Conservation (phyloP, 1,284 basidiomycete genomes). For the Pascua guehoae region DNA sequence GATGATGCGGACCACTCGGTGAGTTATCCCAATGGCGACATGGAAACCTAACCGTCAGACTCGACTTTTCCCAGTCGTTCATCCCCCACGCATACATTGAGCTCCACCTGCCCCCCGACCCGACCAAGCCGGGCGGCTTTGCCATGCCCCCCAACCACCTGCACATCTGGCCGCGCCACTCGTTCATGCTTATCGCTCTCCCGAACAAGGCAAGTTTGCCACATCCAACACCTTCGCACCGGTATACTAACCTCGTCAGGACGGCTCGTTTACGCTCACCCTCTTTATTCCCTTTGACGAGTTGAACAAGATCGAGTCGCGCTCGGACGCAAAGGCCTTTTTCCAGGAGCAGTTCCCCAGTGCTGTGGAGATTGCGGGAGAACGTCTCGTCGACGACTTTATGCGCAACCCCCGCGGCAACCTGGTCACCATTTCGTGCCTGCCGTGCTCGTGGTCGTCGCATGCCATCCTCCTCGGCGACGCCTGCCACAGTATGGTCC, state of each 20-base stretch:
- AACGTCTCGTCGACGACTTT: slow-evolving; percentile 73
- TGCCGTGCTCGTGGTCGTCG: slow-evolving; percentile 85
- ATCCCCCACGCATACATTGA: slow-evolving; percentile 95
- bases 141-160: slow-evolving; percentile 89
- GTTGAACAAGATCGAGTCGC: slow-evolving; percentile 64
- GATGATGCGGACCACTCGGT: slow-evolving; percentile 87
- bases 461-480: slow-evolving; percentile 87
- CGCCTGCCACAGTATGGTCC: slow-evolving; percentile 91
- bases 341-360: slow-evolving; percentile 84
- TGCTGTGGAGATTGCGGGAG: slow-evolving; percentile 77
- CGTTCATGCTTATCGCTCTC: slow-evolving; percentile 97
- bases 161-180: slow-evolving; percentile 97
- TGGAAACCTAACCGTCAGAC: slow-evolving; percentile 54
- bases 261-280: slow-evolving; percentile 59
- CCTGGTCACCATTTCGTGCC: slow-evolving; percentile 84
- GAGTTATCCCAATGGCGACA: slow-evolving; percentile 38
- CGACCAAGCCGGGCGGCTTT: slow-evolving; percentile 61
- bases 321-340: slow-evolving; percentile 65
- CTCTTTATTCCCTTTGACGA: slow-evolving; percentile 83
- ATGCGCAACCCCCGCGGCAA: slow-evolving; percentile 77
- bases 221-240: no score
- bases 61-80: slow-evolving; percentile 91
- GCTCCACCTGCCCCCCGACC: slow-evolving; percentile 84
- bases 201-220: slow-evolving; percentile 74
- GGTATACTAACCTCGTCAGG: slow-evolving; percentile 27